Base-by-base conservation (phyloP, 2,329 filamentous ascomycete genomes). In the Fusarium nodosum region DNA sequence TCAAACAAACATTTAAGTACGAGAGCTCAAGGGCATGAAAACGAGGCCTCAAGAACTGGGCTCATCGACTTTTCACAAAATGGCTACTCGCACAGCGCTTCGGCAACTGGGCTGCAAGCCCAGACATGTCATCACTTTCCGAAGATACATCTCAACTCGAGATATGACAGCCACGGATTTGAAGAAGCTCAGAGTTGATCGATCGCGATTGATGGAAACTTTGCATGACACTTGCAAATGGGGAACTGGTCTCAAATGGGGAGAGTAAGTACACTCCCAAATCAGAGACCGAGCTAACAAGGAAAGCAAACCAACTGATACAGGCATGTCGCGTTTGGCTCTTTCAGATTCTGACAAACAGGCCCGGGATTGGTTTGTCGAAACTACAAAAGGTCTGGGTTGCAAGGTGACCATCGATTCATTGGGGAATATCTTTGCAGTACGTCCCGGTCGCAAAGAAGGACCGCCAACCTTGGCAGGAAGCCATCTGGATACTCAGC, bases 361-460 rank as follows among this genome's bases (percentile, higher is more conserved):
- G 72, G 91, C 86, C 15, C 87, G 93, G 39, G 88, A 92, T 76
- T 96, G 92, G 92, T 94, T 96, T 68, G 84, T 89, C 1, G 77
- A 88, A 20, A 89, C 88, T 0, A 88, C 87, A 2, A 79, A 87
- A 72, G 81, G 80, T 0, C 80, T 94, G 0, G 91, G 90, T 12
- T 95, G 92, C 77, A 83, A 84, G 5, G 83, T 92, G 10, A 90
- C 85, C 0, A 79, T 93, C 2, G 93, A 96, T 75, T 82, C 87
- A 28, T 94, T 95, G 87, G 92, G 92, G 22, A 96, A 95, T 71
- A 91, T 91, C 64, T 96, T 95, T 75, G 91, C 92, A 1, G 83
- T 93, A 5, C 85, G 90, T 4, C 86, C 88, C 5, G 92, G 92
- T 2, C 80, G 85, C 50, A 81, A 84, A 24, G 83, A 86, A 33